phyloP scores from a whole-genome alignment of 495 filamentous ascomycete genomes.

The Hypoxylon lenormandii region DNA sequence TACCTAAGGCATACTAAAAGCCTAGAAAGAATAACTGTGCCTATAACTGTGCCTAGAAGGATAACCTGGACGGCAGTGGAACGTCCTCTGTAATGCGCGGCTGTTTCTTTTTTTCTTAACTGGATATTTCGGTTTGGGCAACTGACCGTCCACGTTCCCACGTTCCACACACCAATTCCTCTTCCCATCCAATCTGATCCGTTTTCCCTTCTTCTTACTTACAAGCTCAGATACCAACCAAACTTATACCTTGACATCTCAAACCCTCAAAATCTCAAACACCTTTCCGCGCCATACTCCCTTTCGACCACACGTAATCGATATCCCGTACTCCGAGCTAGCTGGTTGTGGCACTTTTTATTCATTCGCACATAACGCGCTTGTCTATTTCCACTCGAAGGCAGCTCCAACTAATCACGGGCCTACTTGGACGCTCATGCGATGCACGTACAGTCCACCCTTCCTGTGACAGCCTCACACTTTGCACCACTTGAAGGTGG shows the following conservation, averaged over 20 bases:
- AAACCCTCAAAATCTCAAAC: constrained; percentile 3
- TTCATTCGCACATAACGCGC: not conserved
- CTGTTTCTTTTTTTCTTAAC: constrained; percentile 23
- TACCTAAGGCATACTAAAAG: too few species aligned
- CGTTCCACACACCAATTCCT: constrained; percentile 38
- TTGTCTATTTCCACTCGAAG: constrained; percentile 8
- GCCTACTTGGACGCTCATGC: constrained; percentile 36
- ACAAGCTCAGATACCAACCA: constrained; percentile 17
- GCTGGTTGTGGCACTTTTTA: constrained; percentile 1
- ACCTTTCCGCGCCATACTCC: constrained; percentile 6
- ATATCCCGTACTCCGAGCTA: not conserved
- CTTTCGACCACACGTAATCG: constrained; percentile 22
- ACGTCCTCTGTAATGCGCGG: constrained; percentile 2
- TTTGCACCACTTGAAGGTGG: constrained; percentile 32
- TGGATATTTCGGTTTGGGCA: constrained; percentile 15
- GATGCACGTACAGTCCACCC: constrained; percentile 47
- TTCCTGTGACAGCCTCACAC: constrained; percentile 47
- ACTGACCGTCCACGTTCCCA: constrained; percentile 38
- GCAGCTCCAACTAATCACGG: constrained; percentile 3
- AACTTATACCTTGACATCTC: constrained; percentile 30
- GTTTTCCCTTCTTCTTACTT: constrained; percentile 26
- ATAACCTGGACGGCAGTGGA: not conserved
- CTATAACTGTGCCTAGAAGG: too few species aligned
- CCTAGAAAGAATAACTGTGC: too few species aligned
- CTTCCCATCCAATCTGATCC: constrained; percentile 36